phyloP scores from a whole-genome alignment of 192 early-diverging fungal species.

The Podila clonocystis region DNA sequence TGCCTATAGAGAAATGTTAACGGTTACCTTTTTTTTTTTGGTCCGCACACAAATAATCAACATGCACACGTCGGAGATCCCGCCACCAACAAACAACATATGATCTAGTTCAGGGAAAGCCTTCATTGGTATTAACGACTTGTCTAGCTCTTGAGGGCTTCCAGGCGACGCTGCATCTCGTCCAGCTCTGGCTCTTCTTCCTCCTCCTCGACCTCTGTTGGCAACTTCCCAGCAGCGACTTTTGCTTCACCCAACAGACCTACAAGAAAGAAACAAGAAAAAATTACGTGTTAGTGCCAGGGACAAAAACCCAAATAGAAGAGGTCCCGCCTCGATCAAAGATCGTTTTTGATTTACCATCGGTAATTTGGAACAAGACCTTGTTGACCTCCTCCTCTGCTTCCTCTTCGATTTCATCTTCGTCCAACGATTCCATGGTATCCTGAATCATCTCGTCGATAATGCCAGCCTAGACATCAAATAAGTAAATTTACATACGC shows the following conservation, averaged over 20 bases:
- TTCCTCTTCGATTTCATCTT: constrained; percentile 93
- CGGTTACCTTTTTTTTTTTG: too few species aligned
- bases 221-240: constrained; percentile 33
- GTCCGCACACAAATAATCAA: too few species aligned
- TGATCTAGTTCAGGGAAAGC: too few species aligned
- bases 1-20: too few species aligned
- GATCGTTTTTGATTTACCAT: constrained; percentile 61
- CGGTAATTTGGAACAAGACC: constrained; percentile 88
- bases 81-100: too few species aligned
- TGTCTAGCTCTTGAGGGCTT: constrained; percentile 73
- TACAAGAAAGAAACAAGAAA: neutral
- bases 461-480: constrained; percentile 79
- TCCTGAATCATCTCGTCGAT: constrained; percentile 97
- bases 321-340: too few species aligned
- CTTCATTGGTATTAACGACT: too few species aligned
- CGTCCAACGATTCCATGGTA: constrained; percentile 86
- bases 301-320: neutral
- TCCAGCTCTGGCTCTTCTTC: constrained; percentile 83
- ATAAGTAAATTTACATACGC: neutral
- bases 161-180: constrained; percentile 87
- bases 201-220: constrained; percentile 61
- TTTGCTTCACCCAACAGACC: constrained; percentile 32
- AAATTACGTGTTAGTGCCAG: neutral
- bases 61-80: too few species aligned
- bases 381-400: constrained; percentile 94